Percentiles rank a stretch among this genome's conserved stretches.
Conservation (phyloP, 352 stramenopile species). For the Phytophthora pluvialis region DNA sequence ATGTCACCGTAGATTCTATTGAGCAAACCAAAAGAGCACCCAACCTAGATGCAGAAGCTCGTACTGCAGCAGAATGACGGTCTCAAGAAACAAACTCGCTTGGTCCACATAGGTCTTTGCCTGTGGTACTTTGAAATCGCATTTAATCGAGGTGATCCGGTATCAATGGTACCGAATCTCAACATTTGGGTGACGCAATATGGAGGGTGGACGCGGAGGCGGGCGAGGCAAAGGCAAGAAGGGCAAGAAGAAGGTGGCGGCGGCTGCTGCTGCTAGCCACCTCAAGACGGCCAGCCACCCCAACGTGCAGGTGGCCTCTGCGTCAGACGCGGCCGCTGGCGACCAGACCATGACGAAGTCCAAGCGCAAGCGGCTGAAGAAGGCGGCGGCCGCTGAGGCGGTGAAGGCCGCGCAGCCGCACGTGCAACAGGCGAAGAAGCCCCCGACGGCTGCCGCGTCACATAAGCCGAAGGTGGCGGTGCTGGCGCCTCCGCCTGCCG, state of each 20-base stretch:
- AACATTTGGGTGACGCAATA: too few species aligned
- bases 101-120: too few species aligned
- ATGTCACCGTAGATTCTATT: too few species aligned
- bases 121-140: too few species aligned
- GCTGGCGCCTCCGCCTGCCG: constrained; percentile 12
- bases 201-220: constrained; percentile 32
- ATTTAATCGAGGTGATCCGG: not conserved
- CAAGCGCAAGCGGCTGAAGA: constrained; percentile 40
- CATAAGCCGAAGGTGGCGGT: constrained; percentile 16
- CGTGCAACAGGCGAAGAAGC: constrained; percentile 10
- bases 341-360: constrained; percentile 29
- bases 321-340: not conserved
- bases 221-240: constrained; percentile 44
- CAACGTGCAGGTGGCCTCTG: constrained; percentile 18
- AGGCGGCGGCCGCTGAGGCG: constrained; percentile 12
- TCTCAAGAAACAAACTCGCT: too few species aligned
- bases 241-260: constrained; percentile 26
- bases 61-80: too few species aligned
- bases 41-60: too few species aligned
- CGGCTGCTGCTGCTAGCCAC: constrained; percentile 5
- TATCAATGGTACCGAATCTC: not conserved
- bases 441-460: constrained; percentile 1
- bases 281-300: constrained; percentile 17
- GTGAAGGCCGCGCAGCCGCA: not conserved
- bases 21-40: too few species aligned